Evolutionary conservation across 148 eudicot genomes (phyloP).

Genomic region (Limonium bicolor): DNA sequence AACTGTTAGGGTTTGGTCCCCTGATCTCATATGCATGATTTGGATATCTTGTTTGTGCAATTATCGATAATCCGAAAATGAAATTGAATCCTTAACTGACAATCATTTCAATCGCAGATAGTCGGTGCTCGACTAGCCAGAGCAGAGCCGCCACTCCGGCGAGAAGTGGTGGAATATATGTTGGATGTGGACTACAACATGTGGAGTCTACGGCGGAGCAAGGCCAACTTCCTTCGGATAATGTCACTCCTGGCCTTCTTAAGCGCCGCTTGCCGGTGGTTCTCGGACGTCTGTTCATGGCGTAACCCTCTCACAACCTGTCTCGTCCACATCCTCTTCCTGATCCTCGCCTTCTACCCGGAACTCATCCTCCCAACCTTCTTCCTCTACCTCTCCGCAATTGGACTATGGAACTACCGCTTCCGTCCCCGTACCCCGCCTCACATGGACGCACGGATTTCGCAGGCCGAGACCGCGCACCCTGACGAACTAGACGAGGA

Average conservation of each 20-base stretch:
- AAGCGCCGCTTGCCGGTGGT: conserved; percentile 47
- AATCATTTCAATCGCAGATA: too few relatives aligned
- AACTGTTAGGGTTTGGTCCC: too few relatives aligned
- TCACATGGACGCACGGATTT: conserved; percentile 80
- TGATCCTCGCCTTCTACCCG: conserved; percentile 83
- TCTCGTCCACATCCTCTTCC: conserved; percentile 65
- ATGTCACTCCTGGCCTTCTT: conserved; percentile 62
- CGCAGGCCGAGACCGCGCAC: conserved; percentile 63
- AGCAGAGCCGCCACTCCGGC: conserved; percentile 77
- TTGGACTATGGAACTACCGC: conserved; percentile 86
- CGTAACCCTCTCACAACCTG: conserved; percentile 73
- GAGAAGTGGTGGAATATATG: conserved; percentile 83
- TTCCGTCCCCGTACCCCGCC: conserved; percentile 69
- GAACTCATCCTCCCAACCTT: conserved; percentile 74
- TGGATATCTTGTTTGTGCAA: too few relatives aligned
- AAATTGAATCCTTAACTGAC: too few relatives aligned
- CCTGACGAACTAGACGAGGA: conserved; percentile 88
- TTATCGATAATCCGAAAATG: too few relatives aligned
- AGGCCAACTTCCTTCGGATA: conserved; percentile 73
- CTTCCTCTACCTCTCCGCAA: conserved; percentile 75
- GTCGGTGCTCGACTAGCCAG: conserved; percentile 52
- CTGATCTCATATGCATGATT: too few relatives aligned
- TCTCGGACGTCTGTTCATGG: conserved; percentile 58
- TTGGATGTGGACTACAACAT: conserved; percentile 78
- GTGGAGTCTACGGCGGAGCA: conserved; percentile 78